A percentile compares a stretch with the other conserved stretches of the same genome.
Conservation (phyloP, 75 land plant species). For the Sequoiadendron giganteum region DNA sequence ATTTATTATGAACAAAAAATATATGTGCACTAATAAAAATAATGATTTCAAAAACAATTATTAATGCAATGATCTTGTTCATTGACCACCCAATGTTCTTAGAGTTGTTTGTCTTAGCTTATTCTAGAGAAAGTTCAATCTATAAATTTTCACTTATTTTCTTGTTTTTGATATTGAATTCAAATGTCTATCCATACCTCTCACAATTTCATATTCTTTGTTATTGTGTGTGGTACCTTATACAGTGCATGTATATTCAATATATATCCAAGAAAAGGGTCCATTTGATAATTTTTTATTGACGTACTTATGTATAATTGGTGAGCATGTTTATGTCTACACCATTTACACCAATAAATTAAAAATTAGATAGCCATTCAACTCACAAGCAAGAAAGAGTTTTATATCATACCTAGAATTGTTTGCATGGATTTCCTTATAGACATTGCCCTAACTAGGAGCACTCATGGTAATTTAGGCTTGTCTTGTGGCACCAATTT, state of each 20-base stretch:
- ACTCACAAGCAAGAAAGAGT: too few relatives aligned
- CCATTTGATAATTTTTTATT: too few relatives aligned
- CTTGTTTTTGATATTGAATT: not conserved
- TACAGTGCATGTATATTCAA: slow-evolving; percentile 94
- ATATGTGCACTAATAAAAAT: not conserved
- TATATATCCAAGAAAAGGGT: slow-evolving; percentile 95
- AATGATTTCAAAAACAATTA: not conserved
- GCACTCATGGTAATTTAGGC: too few relatives aligned
- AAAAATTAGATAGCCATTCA: too few relatives aligned
- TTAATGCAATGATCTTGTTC: not conserved
- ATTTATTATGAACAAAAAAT: not conserved
- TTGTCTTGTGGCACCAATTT: too few relatives aligned
- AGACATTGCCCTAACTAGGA: too few relatives aligned
- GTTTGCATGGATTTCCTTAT: too few relatives aligned
- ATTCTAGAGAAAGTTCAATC: not conserved
- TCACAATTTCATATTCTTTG: not conserved
- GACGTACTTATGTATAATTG: too few relatives aligned
- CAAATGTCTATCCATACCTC: not conserved
- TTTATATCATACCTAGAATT: too few relatives aligned
- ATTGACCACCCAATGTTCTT: not conserved
- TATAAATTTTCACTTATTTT: not conserved
- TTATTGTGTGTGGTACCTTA: not conserved
- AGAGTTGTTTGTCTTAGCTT: not conserved
- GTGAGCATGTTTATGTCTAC: too few relatives aligned
- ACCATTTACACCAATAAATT: too few relatives aligned